Percentiles rank a stretch among this genome's conserved stretches.
These are phyloP conservation scores for Nothophytophthora sp. DNA, from an alignment of 352 stramenopile genomes.

Conservation along the genomic window DNA sequence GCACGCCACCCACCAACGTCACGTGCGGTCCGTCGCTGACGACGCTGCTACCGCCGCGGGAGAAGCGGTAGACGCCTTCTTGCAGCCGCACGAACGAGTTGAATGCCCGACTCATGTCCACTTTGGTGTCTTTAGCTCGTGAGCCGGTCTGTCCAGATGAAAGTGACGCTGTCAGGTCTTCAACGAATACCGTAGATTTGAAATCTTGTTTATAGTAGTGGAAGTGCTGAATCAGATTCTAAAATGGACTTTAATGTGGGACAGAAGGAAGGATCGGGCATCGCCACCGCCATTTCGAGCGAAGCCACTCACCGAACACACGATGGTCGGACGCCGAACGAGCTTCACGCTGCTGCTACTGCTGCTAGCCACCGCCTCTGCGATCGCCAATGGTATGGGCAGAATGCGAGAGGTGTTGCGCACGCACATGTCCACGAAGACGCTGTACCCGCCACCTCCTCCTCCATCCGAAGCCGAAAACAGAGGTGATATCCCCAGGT, in stretches of 20 bases:
- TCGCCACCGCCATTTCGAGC: too few species aligned
- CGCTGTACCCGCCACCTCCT: constrained; percentile 47
- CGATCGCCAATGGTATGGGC: constrained; percentile 1
- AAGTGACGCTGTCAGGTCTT: neutral
- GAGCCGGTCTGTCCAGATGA: neutral
- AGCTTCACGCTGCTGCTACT: constrained; percentile 10
- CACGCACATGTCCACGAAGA: constrained; percentile 83
- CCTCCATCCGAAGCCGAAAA: constrained; percentile 4
- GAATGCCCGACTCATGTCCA: neutral
- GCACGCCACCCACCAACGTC: constrained; percentile 64
- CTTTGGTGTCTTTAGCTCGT: too few species aligned
- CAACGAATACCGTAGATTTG: too few species aligned
- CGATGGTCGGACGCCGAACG: constrained; percentile 6
- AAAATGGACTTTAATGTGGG: too few species aligned
- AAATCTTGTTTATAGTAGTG: too few species aligned
- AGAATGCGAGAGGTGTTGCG: constrained; percentile 33
- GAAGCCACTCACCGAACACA: too few species aligned
- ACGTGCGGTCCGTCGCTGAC: constrained; percentile 38
- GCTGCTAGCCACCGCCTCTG: constrained; percentile 5
- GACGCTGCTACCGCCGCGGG: neutral
- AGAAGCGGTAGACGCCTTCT: constrained; percentile 55
- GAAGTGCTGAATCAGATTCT: too few species aligned
- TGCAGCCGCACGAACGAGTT: constrained; percentile 40
- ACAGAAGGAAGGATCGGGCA: too few species aligned
- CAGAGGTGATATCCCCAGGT: neutral